Percentiles rank a stretch among this genome's conserved stretches.
phyloP scores from a whole-genome alignment of 2,329 filamentous ascomycete genomes.

The Arthroderma sp. region DNA sequence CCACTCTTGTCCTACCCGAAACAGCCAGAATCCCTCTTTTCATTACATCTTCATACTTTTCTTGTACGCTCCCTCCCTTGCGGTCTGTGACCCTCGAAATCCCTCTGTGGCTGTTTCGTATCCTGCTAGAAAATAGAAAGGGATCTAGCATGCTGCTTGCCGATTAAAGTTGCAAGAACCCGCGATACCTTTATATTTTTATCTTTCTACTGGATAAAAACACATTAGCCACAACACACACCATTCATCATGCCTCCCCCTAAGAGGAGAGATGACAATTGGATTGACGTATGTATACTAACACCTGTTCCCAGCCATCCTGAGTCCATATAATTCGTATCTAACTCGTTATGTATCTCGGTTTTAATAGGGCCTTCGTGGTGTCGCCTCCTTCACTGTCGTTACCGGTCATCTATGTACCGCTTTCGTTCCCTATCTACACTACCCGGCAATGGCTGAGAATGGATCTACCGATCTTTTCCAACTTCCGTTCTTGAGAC shows the following conservation, averaged over 20 bases:
- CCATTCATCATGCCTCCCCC: constrained; percentile 3
- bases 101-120: too few species aligned
- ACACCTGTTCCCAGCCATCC: neutral
- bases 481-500: constrained; percentile 18
- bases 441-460: constrained; percentile 19
- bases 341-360: constrained; percentile 1
- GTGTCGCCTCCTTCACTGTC: constrained; percentile 30
- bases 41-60: too few species aligned
- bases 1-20: too few species aligned
- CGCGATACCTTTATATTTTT: too few species aligned
- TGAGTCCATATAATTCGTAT: neutral
- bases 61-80: too few species aligned
- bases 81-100: too few species aligned
- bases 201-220: too few species aligned
- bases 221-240: too few species aligned
- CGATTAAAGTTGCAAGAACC: too few species aligned
- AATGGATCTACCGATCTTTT: constrained; percentile 13
- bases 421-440: constrained; percentile 28
- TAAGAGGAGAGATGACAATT: constrained; percentile 14
- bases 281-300: constrained; percentile 14
- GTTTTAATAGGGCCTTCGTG: constrained; percentile 32
- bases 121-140: too few species aligned
- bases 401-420: constrained; percentile 32
- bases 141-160: too few species aligned
- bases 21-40: too few species aligned